phyloP scores from a whole-genome alignment of 768 basidiomycete species.

The Leccinum ochraceum region DNA sequence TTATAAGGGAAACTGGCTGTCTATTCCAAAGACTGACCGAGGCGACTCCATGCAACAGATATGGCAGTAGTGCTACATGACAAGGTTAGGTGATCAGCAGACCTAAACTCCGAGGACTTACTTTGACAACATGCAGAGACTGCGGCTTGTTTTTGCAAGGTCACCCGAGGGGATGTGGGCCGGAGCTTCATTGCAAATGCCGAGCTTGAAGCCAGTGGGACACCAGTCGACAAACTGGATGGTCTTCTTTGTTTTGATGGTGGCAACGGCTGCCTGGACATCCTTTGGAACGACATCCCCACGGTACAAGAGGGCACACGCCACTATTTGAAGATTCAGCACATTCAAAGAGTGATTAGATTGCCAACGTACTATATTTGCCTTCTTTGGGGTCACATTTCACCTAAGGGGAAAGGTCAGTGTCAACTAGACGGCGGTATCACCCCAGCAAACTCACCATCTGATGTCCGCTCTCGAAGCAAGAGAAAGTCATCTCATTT shows the following conservation, averaged over 20 bases:
- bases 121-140: slow-evolving; percentile 98
- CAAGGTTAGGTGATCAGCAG: slow-evolving; percentile 2
- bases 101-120: slow-evolving; percentile 31
- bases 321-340: slow-evolving; percentile 54
- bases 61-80: slow-evolving; percentile 80
- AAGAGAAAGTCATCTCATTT: slow-evolving; percentile 96
- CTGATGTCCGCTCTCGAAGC: slow-evolving; percentile 96
- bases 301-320: slow-evolving; percentile 89
- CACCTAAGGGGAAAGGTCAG: slow-evolving; percentile 34
- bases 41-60: slow-evolving; percentile 91
- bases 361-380: slow-evolving; percentile 84
- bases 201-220: slow-evolving; percentile 97
- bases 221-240: slow-evolving; percentile 99
- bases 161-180: slow-evolving; percentile 93
- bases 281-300: slow-evolving; percentile 98
- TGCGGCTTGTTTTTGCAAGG: slow-evolving; percentile 90
- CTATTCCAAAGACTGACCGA: slow-evolving; percentile 44
- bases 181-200: slow-evolving; percentile 96
- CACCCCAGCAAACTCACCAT: slow-evolving; percentile 57
- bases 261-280: slow-evolving; percentile 87
- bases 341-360: neutral
- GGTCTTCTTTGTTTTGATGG: slow-evolving; percentile 96
- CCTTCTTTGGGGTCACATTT: slow-evolving; percentile 96
- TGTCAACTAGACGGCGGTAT: slow-evolving; percentile 4
- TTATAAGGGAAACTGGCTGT: slow-evolving; percentile 2